Base-by-base conservation (phyloP, 148 eudicot genomes). In the Selenicereus undatus region DNA sequence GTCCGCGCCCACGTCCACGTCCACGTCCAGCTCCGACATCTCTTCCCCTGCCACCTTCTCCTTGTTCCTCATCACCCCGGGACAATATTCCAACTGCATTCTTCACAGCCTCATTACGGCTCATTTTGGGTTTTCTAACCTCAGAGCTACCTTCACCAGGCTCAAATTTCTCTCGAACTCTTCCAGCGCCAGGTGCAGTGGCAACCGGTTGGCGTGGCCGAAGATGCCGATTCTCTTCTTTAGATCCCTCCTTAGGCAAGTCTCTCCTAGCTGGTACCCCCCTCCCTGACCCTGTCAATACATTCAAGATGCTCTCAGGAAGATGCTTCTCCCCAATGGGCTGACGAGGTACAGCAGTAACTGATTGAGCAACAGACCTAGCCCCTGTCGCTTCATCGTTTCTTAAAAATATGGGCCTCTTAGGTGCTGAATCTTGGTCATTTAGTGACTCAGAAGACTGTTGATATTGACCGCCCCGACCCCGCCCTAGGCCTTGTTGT, bases 151-250 rank as follows among this genome's bases (percentile, higher is more conserved):
- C 51, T 45, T 82, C 76, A 71, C 72, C 62, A 7, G 71, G 42
- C 69, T 74, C 80, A 54, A 35, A 14, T 39, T 50, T 78, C 27
- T 80, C 81, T 64, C 77, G 71, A 62, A 50, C 45, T 80, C 80
- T 81, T 72, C 74, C 84, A 21, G 75, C 52, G 51, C 39, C 80
- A 11, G 32, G 30, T 21, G 52, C 36, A 74, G 58, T n/a, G 66
- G 24, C n/a, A 71, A 17, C 54, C 76, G 56, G 77, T 45, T 35
- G 81, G 58, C 72, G 77, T 14, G 86, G 80, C 68, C 88, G 81
- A 11, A 91, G 74, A 82, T 93, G 96, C 43, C 97, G 85, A 74
- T 92, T 91, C 78, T 88, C 89, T 60, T 85, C 89, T 82, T 75
- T 77, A 56, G 77, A 79, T 71, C 65, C 84, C 68, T 84, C 86